Percentiles rank a stretch among this genome's conserved stretches.
phyloP scores from a whole-genome alignment of 2,329 filamentous ascomycete genomes.

The Cercospora citrullina region DNA sequence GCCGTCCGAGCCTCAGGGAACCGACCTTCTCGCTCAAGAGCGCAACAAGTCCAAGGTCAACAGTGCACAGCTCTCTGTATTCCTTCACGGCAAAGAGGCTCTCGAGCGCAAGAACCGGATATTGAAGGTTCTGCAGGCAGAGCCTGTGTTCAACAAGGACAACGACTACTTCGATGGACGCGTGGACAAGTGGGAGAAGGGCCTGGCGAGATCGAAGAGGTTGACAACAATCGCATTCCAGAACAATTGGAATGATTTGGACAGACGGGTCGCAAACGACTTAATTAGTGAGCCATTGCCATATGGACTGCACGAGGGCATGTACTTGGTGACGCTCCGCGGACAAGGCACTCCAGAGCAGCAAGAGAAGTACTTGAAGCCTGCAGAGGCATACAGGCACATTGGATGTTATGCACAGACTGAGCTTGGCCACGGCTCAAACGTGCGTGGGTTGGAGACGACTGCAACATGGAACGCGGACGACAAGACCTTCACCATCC shows the following conservation, averaged over 20 bases:
- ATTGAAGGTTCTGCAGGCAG: slow-evolving; percentile 63
- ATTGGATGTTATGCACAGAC: slow-evolving; percentile 82
- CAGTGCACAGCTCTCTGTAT: slow-evolving; percentile 65
- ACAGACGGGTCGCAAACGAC: slow-evolving; percentile 64
- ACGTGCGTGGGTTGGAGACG: slow-evolving; percentile 71
- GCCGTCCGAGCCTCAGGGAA: slow-evolving; percentile 66
- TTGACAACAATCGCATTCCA: slow-evolving; percentile 65
- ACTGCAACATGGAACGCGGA: slow-evolving; percentile 71
- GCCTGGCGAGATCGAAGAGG: slow-evolving; percentile 69
- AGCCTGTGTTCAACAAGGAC: slow-evolving; percentile 74
- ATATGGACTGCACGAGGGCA: slow-evolving; percentile 69
- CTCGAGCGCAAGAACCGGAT: slow-evolving; percentile 63
- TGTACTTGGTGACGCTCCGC: slow-evolving; percentile 69
- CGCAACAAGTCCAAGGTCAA: slow-evolving; percentile 66
- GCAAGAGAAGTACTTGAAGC: slow-evolving; percentile 69
- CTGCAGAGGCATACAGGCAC: slow-evolving; percentile 67
- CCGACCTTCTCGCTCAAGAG: slow-evolving; percentile 68
- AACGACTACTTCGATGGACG: slow-evolving; percentile 74
- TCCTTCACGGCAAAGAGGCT: slow-evolving; percentile 67
- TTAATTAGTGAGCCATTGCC: slow-evolving; percentile 72
- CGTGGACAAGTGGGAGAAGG: slow-evolving; percentile 66
- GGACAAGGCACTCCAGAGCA: slow-evolving; percentile 74
- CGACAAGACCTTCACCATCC: slow-evolving; percentile 72
- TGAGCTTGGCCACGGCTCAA: slow-evolving; percentile 75
- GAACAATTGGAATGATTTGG: slow-evolving; percentile 67